phyloP scores from a whole-genome alignment of 192 early-diverging fungal species.

The Entomortierella lignicola region DNA sequence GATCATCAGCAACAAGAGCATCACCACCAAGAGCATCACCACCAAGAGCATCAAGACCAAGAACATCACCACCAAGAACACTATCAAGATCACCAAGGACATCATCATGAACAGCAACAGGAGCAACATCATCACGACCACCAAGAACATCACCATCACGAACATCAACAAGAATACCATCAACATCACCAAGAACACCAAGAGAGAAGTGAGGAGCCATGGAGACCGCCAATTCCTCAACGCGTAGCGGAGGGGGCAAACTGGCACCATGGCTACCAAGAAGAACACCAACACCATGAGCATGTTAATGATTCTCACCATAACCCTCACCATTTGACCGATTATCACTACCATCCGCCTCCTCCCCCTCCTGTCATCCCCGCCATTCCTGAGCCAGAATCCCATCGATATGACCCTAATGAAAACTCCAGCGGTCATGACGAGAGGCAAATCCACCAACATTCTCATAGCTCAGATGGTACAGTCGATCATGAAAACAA shows the following conservation, averaged over 20 bases:
- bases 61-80: constrained; percentile 30
- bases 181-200: constrained; percentile 2
- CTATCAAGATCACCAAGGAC: constrained; percentile 12
- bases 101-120: constrained; percentile 10
- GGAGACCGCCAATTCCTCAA: constrained; percentile 7
- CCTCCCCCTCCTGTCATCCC: constrained; percentile 33
- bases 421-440: neutral
- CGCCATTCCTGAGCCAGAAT: constrained; percentile 28
- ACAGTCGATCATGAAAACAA: constrained; percentile 19
- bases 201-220: too few species aligned
- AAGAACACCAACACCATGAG: constrained; percentile 29
- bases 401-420: constrained; percentile 20
- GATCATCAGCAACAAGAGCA: constrained; percentile 22
- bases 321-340: constrained; percentile 50
- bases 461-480: neutral
- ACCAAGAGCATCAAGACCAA: constrained; percentile 11
- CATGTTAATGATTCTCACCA: constrained; percentile 14
- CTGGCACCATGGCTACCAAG: constrained; percentile 6
- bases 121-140: constrained; percentile 11
- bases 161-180: constrained; percentile 1
- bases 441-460: constrained; percentile 31
- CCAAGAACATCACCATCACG: constrained; percentile 1
- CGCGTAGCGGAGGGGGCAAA: too few species aligned
- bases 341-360: constrained; percentile 49
- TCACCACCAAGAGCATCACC: constrained; percentile 21